A percentile compares a stretch with the other conserved stretches of the same genome.
Conservation (phyloP, 495 filamentous ascomycete species). For the Acidomyces sp. region DNA sequence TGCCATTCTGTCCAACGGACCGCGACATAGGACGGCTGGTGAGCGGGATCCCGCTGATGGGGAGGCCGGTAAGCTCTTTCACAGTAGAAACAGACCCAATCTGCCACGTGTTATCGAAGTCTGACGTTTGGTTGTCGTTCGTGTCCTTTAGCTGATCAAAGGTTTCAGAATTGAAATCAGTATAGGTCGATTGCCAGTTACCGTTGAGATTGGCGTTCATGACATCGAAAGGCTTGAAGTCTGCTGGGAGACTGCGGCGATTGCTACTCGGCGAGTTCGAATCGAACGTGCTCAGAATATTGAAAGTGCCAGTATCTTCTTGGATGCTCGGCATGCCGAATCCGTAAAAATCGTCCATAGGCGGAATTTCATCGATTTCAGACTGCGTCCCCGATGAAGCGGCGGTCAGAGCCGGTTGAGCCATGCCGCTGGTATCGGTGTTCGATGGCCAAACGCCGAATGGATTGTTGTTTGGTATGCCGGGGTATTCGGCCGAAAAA, state of each 20-base stretch:
- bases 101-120: conserved; percentile 8
- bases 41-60: background rate
- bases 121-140: background rate
- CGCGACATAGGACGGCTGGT: conserved; percentile 6
- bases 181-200: conserved; percentile 5
- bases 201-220: background rate
- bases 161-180: background rate
- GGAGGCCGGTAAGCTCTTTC: background rate
- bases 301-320: conserved; percentile 12
- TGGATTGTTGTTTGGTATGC: conserved; percentile 19
- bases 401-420: conserved; percentile 25
- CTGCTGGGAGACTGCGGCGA: conserved; percentile 15
- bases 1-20: conserved; percentile 9
- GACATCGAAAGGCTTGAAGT: conserved; percentile 12
- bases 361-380: conserved; percentile 25
- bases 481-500: conserved; percentile 2
- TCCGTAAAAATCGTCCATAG: conserved; percentile 6
- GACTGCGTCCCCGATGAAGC: conserved; percentile 28
- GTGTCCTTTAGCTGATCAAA: background rate
- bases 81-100: background rate
- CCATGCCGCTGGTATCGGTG: conserved; percentile 12
- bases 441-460: conserved; percentile 20
- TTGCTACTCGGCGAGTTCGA: conserved; percentile 8
- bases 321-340: conserved; percentile 18
- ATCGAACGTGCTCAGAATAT: background rate